These are phyloP conservation scores for Crucibulum laeve DNA, from an alignment of 768 basidiomycete species.

Conservation along the genomic window DNA sequence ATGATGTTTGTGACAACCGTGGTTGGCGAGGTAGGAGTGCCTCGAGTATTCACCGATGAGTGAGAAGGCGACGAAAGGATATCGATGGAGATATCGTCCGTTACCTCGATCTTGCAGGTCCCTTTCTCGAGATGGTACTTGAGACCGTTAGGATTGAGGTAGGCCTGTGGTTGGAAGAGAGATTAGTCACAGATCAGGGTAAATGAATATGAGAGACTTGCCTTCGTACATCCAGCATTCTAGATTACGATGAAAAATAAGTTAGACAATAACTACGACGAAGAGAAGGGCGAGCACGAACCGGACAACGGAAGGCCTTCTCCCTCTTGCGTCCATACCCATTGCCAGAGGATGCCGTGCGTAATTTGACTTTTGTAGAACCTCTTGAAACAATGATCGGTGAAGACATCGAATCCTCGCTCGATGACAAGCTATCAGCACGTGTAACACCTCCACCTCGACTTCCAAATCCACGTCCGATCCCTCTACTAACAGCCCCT, in stretches of 20 bases:
- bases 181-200: slow-evolving; percentile 2
- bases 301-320: slow-evolving; percentile 46
- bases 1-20: too few relatives aligned
- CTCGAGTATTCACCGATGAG: too few relatives aligned
- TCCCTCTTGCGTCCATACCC: slow-evolving; percentile 24
- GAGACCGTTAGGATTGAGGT: slow-evolving; percentile 63
- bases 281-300: slow-evolving; percentile 20
- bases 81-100: slow-evolving; percentile 4
- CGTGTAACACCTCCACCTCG: too few relatives aligned
- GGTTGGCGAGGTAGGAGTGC: too few relatives aligned
- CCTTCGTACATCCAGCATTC: slow-evolving; percentile 52
- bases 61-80: too few relatives aligned
- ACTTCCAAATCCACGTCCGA: too few relatives aligned
- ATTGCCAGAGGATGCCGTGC: not conserved
- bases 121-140: slow-evolving; percentile 69
- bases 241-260: slow-evolving; percentile 9
- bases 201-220: slow-evolving; percentile 15
- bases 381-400: not conserved
- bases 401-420: not conserved
- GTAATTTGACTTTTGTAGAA: not conserved
- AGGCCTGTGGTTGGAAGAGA: slow-evolving; percentile 29
- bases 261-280: slow-evolving; percentile 1
- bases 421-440: too few relatives aligned
- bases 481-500: too few relatives aligned
- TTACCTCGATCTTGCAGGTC: slow-evolving; percentile 44